Conservation (phyloP, 768 basidiomycete genomes). For the Pholiota molesta region DNA sequence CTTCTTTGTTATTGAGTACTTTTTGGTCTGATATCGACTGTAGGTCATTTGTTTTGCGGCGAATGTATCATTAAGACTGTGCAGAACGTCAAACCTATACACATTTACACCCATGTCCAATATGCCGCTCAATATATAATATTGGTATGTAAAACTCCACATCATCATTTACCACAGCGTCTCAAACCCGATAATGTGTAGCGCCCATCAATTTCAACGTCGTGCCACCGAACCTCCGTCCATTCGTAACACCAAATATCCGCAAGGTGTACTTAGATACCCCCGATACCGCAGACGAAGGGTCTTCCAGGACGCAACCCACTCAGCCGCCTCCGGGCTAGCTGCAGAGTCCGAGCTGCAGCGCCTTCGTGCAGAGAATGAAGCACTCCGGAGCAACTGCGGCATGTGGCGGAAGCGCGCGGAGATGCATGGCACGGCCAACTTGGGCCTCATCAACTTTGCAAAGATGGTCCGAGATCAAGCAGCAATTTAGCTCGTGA, state of each 20-base stretch:
- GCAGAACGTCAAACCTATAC: constrained; percentile 49
- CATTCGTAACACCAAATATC: constrained; percentile 58
- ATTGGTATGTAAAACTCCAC: constrained; percentile 44
- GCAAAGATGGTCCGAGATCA: constrained; percentile 44
- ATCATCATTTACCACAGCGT: neutral
- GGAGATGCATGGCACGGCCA: constrained; percentile 51
- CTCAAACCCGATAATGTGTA: constrained; percentile 27
- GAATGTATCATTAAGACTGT: constrained; percentile 57
- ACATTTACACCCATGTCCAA: constrained; percentile 56
- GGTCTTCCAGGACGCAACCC: constrained; percentile 8
- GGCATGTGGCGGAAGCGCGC: constrained; percentile 51
- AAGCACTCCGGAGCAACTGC: constrained; percentile 43
- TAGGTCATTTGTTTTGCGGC: constrained; percentile 68
- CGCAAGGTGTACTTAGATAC: constrained; percentile 56
- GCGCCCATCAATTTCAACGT: constrained; percentile 48
- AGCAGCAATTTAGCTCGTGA: constrained; percentile 41
- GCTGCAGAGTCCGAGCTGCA: constrained; percentile 34
- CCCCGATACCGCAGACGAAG: constrained; percentile 20
- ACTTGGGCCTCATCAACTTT: constrained; percentile 46
- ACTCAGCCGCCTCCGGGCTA: neutral
- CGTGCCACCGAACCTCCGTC: constrained; percentile 61
- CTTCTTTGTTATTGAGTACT: neutral
- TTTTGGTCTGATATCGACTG: constrained; percentile 3
- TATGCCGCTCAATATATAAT: constrained; percentile 57
- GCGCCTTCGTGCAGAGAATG: constrained; percentile 46